These are phyloP conservation scores for Sporothrix luriei DNA, from an alignment of 2,329 filamentous ascomycete species.

Conservation along the genomic window DNA sequence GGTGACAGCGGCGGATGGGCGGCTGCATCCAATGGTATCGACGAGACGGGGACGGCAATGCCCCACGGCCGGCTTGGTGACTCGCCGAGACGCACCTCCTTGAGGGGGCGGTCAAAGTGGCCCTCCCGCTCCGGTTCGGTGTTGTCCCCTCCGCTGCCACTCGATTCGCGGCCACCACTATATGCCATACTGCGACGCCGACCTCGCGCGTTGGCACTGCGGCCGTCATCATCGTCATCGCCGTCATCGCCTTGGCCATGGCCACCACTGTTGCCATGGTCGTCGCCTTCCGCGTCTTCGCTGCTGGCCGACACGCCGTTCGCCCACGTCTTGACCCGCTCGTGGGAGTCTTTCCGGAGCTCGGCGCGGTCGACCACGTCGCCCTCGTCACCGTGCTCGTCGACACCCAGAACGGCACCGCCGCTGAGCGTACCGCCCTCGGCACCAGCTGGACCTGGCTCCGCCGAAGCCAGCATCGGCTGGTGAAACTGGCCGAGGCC, in stretches of 20 bases:
- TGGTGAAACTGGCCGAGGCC: conserved; percentile 85
- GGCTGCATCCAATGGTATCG: conserved; percentile 41
- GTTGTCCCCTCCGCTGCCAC: conserved; percentile 42
- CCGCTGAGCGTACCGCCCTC: conserved; percentile 6
- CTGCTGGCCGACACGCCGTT: conserved; percentile 62
- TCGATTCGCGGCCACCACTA: conserved; percentile 18
- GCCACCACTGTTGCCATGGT: not conserved
- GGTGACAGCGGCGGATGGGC: conserved; percentile 55
- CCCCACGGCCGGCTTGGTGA: conserved; percentile 93
- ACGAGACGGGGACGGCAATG: conserved; percentile 69
- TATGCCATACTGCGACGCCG: not conserved
- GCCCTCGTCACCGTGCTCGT: not conserved
- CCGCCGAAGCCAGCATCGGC: conserved; percentile 71
- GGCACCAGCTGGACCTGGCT: conserved; percentile 36
- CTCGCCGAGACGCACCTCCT: conserved; percentile 90
- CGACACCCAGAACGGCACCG: conserved; percentile 1
- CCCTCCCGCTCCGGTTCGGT: conserved; percentile 65
- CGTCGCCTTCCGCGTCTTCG: conserved; percentile 14
- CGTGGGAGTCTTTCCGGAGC: conserved; percentile 59
- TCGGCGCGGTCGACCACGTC: conserved; percentile 32
- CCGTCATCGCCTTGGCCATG: no score
- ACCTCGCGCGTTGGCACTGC: not conserved
- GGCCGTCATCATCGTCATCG: not conserved
- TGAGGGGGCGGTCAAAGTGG: conserved; percentile 81
- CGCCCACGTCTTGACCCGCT: conserved; percentile 84